Evolutionary conservation across 108 stramenopile genomes (phyloP).

Genomic region (Skeletonema menzelii): DNA sequence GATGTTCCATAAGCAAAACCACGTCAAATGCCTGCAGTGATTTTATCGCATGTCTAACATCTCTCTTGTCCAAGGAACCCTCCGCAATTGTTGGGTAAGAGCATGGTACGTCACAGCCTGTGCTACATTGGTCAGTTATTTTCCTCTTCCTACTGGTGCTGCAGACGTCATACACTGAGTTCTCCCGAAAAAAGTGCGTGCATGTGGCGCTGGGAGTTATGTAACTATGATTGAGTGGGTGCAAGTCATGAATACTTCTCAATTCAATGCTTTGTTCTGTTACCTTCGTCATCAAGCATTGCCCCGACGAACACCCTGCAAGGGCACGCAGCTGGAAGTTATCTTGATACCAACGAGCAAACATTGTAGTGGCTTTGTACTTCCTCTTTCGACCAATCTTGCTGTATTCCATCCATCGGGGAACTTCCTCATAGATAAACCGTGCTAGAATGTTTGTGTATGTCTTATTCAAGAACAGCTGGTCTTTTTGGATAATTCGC

Average conservation of each 20-base stretch:
- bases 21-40: slow-evolving; percentile 27
- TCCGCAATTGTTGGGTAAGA: slow-evolving; percentile 28
- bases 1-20: slow-evolving; percentile 26
- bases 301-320: slow-evolving; percentile 23
- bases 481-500: slow-evolving; percentile 5
- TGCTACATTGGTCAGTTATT: background rate
- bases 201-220: background rate
- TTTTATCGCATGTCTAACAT: slow-evolving; percentile 9
- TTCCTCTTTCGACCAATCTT: background rate
- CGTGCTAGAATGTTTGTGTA: slow-evolving; percentile 17
- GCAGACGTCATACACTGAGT: slow-evolving; percentile 9
- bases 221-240: slow-evolving; percentile 14
- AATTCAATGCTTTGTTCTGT: background rate
- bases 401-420: slow-evolving; percentile 15
- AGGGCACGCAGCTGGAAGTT: slow-evolving; percentile 36
- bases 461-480: slow-evolving; percentile 24
- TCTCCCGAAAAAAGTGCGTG: slow-evolving; percentile 17
- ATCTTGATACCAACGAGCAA: slow-evolving; percentile 22
- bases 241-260: slow-evolving; percentile 2
- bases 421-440: slow-evolving; percentile 10
- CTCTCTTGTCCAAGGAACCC: slow-evolving; percentile 8
- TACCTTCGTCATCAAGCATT: slow-evolving; percentile 10
- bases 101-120: slow-evolving; percentile 36
- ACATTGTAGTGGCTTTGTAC: slow-evolving; percentile 5
- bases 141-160: background rate